Conservation (phyloP, 2,329 filamentous ascomycete species). For the Trichoderma afroharzianum region DNA sequence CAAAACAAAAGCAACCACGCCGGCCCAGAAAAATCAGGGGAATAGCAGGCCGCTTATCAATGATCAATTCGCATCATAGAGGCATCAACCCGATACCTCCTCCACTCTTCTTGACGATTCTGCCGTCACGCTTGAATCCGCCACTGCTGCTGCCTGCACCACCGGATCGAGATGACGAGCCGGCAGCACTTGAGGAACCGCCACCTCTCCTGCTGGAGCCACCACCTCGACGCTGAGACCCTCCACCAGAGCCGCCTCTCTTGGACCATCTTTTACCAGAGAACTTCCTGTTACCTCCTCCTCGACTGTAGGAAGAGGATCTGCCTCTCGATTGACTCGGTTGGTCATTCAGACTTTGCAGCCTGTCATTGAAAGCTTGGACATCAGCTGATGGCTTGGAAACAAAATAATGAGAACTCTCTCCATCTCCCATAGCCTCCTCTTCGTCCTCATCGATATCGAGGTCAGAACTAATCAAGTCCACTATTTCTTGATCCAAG, state of each 20-base stretch:
- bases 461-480: constrained; percentile 50
- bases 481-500: constrained; percentile 44
- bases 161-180: constrained; percentile 22
- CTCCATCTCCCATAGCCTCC: constrained; percentile 36
- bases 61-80: constrained; percentile 25
- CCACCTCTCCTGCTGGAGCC: constrained; percentile 31
- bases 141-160: constrained; percentile 18
- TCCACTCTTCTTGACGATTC: constrained; percentile 32
- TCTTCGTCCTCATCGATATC: constrained; percentile 38
- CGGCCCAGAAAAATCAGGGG: background rate
- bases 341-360: constrained; percentile 29
- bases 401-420: constrained; percentile 48
- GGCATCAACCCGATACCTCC: constrained; percentile 40
- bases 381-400: constrained; percentile 28
- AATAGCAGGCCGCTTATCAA: background rate
- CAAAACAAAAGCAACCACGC: background rate
- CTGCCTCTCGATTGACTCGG: constrained; percentile 26
- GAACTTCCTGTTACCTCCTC: constrained; percentile 29
- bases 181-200: constrained; percentile 15
- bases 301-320: constrained; percentile 23
- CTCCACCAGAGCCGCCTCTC: constrained; percentile 27
- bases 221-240: constrained; percentile 30
- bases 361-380: constrained; percentile 33
- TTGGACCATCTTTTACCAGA: constrained; percentile 30
- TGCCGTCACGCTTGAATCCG: constrained; percentile 28